Conservation (phyloP, 2,329 filamentous ascomycete species). For the Chaetomium globosum region DNA sequence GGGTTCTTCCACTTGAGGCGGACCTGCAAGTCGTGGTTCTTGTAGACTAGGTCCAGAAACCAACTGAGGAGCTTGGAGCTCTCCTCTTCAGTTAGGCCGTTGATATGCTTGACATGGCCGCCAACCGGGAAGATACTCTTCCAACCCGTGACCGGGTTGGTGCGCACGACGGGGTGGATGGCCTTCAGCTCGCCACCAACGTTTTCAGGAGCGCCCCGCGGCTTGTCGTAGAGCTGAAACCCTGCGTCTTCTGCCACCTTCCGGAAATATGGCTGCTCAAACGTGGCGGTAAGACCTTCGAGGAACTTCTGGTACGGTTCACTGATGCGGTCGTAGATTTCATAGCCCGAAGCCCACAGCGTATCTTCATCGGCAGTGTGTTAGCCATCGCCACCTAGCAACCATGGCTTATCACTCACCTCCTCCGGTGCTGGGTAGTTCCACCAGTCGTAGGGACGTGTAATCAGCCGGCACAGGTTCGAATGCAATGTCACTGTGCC, state of each 20-base stretch:
- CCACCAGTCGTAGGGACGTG: slow-evolving; percentile 55
- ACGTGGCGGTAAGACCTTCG: slow-evolving; percentile 50
- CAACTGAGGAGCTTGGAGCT: slow-evolving; percentile 48
- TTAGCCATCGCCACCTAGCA: background rate
- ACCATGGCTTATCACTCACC: slow-evolving; percentile 34
- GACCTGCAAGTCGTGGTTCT: slow-evolving; percentile 55
- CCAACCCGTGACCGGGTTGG: slow-evolving; percentile 67
- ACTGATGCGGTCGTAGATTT: slow-evolving; percentile 54
- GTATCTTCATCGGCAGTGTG: slow-evolving; percentile 42
- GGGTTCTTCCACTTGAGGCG: slow-evolving; percentile 50
- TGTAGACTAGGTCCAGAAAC: slow-evolving; percentile 47
- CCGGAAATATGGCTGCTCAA: slow-evolving; percentile 48
- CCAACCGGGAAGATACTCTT: slow-evolving; percentile 55
- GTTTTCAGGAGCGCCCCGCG: slow-evolving; percentile 58
- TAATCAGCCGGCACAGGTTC: slow-evolving; percentile 58
- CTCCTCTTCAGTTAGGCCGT: slow-evolving; percentile 49
- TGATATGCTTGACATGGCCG: slow-evolving; percentile 48
- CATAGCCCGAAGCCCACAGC: slow-evolving; percentile 49
- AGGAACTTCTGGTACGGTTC: slow-evolving; percentile 53
- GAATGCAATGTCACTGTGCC: slow-evolving; percentile 59
- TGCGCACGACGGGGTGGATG: slow-evolving; percentile 60
- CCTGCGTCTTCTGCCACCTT: slow-evolving; percentile 45
- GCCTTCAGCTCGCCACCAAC: slow-evolving; percentile 53
- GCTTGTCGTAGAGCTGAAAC: slow-evolving; percentile 50
- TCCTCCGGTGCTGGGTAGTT: slow-evolving; percentile 47